phyloP scores from a whole-genome alignment of 2,329 filamentous ascomycete species.

The Phyllosticta citriasiana region DNA sequence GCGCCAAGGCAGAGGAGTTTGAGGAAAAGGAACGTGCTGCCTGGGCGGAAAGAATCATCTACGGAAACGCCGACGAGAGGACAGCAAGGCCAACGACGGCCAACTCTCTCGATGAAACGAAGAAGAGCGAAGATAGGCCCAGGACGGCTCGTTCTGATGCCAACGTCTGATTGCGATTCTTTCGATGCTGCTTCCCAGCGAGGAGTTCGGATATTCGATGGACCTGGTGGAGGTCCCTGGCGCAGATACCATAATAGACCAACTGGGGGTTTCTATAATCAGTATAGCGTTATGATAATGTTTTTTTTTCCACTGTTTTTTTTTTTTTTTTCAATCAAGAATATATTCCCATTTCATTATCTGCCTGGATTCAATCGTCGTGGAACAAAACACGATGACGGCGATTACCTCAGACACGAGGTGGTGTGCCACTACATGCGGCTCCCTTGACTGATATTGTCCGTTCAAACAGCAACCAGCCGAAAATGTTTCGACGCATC shows the following conservation, averaged over 20 bases:
- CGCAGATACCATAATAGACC: not conserved
- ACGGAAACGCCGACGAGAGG: not conserved
- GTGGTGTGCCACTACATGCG: not conserved
- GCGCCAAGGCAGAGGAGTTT: not conserved
- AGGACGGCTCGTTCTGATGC: not conserved
- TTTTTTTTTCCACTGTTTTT: not conserved
- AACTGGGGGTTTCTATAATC: not conserved
- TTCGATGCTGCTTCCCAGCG: not conserved
- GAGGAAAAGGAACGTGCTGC: not conserved
- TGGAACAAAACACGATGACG: not conserved
- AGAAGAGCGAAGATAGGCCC: not conserved
- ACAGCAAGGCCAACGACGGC: not conserved
- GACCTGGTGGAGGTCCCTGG: not conserved
- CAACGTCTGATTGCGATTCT: not conserved
- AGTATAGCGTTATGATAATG: not conserved
- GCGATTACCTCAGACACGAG: not conserved
- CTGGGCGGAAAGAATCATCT: conserved; percentile 7
- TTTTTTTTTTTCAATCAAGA: not conserved
- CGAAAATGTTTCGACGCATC: not conserved
- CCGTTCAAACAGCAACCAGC: not conserved
- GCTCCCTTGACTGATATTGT: not conserved
- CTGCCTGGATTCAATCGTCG: not conserved
- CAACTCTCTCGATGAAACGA: not conserved
- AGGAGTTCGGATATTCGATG: not conserved
- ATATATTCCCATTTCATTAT: not conserved